Percentiles rank a stretch among this genome's conserved stretches.
Evolutionary conservation across 2,329 filamentous ascomycete genomes (phyloP).

Genomic region (Sordariomycetes sp.): DNA sequence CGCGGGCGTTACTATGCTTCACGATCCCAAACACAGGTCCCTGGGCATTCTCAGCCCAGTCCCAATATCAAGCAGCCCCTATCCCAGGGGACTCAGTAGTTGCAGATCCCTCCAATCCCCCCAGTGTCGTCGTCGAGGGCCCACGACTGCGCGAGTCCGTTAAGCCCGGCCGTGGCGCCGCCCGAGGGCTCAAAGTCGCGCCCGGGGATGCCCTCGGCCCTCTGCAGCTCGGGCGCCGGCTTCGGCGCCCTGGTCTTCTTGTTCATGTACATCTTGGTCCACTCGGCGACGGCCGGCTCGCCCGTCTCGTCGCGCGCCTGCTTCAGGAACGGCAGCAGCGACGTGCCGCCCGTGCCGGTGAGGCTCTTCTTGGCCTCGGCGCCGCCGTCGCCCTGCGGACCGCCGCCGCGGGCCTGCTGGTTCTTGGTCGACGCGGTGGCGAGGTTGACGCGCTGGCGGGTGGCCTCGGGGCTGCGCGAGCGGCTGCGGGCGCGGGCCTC

Average conservation of each 20-base stretch:
- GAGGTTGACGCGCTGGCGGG: conserved; percentile 45
- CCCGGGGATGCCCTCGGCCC: background rate
- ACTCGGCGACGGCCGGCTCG: conserved; percentile 69
- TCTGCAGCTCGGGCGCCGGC: background rate
- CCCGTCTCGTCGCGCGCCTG: conserved; percentile 94
- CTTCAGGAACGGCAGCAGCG: conserved; percentile 90
- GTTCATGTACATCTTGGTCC: conserved; percentile 49
- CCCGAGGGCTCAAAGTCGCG: background rate
- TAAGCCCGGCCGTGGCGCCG: conserved; percentile 33
- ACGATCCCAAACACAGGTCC: background rate
- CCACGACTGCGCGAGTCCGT: conserved; percentile 76
- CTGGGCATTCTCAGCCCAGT: background rate
- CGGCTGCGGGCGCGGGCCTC: conserved; percentile 57
- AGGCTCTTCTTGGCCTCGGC: conserved; percentile 48
- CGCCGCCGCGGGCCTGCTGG: conserved; percentile 9
- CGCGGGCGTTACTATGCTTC: background rate
- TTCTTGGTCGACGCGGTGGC: conserved; percentile 44
- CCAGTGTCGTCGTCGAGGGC: conserved; percentile 89
- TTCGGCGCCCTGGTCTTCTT: conserved; percentile 28
- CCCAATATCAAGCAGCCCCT: background rate
- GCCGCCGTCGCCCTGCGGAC: conserved; percentile 11
- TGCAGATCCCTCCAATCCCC: conserved; percentile 47
- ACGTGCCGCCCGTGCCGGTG: conserved; percentile 85
- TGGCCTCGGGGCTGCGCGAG: conserved; percentile 44
- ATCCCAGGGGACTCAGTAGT: conserved; percentile 24